Evolutionary conservation across 257 asterid genomes (phyloP).

Genomic region (Galeopsis tetrahit): DNA sequence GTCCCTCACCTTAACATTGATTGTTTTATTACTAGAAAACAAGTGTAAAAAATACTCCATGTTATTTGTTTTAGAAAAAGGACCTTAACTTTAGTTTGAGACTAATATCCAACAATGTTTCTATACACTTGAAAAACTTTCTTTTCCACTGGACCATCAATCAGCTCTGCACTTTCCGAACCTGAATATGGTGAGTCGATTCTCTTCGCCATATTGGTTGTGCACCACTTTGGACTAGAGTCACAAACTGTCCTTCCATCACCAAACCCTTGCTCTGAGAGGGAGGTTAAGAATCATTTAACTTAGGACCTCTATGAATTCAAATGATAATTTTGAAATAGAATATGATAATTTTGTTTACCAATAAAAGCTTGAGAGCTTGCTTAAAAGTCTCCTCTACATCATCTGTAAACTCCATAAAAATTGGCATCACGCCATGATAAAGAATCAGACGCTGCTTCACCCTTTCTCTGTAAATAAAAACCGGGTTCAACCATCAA

Average conservation of each 20-base stretch:
- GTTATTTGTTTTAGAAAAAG: too few relatives aligned
- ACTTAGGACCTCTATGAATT: neutral
- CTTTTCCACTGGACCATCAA: constrained; percentile 24
- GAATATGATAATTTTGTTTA: constrained; percentile 27
- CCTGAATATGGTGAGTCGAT: constrained; percentile 96
- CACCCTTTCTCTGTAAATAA: constrained; percentile 73
- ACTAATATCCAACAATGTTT: neutral
- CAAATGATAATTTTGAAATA: neutral
- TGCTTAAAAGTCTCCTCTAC: constrained; percentile 90
- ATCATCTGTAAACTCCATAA: constrained; percentile 85
- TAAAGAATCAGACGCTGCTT: constrained; percentile 85
- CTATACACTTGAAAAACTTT: constrained; percentile 22
- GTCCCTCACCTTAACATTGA: constrained; percentile 15
- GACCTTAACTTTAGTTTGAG: constrained; percentile 15
- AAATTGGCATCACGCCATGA: constrained; percentile 90
- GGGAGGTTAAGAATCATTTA: neutral
- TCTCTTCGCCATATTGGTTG: constrained; percentile 98
- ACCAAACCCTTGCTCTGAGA: constrained; percentile 70
- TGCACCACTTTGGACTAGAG: constrained; percentile 98
- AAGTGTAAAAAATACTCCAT: neutral
- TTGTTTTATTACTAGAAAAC: constrained; percentile 20
- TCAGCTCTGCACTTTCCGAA: constrained; percentile 78
- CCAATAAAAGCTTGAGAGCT: constrained; percentile 85
- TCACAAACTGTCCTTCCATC: constrained; percentile 77
- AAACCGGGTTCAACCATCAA: neutral